Base-by-base conservation (phyloP, 331 rosid genomes). In the Malus hybrid region DNA sequence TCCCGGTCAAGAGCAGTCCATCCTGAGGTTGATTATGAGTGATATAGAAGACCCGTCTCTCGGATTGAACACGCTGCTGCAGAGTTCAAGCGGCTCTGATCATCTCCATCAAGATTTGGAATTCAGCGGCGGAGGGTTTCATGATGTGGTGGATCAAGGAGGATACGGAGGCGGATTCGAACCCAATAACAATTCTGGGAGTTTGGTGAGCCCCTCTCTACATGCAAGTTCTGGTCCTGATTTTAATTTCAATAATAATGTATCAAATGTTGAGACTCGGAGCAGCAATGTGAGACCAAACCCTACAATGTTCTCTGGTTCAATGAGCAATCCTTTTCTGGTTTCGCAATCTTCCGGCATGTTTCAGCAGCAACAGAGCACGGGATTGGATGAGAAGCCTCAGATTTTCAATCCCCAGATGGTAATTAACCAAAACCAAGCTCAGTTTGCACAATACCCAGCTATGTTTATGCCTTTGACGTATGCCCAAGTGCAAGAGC, bases 1-100 rank as follows among this genome's bases (percentile, higher is more conserved):
- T 8, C 87, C 90, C 10, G 87, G 91, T 67, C 92, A 88, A 69
- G 97, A 89, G 57, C 91, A 91, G 70, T 88, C 94, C 59, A 88
- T 93, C 64, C 52, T 90, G 36, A 84, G 88, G 39, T 80, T 93
- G 46, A 39, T 39, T 39, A 39, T 39, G 46, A 39, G 46, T 39
- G 46, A 39, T 39, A 39, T 39, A 39, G 46, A 39, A 39, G 46
- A 39, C 46, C 46, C 46, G 12, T 39, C 46, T 39, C 46, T 39
- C 12, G 46, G 46, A 39, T 39, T 39, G 46, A 39, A 39, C 12
- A 39, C 46, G 46, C 46, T 39, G 46, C 46, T 39, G 76, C 91
- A 88, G 67, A 74, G 77, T 81, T 93, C 82, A 0, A 80, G n/a
- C 64, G 84, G 52, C 52, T 85, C 92, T 46, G 46, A 65, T 31